Evolutionary conservation across 129 eudicot genomes (phyloP).

Genomic region (Pittosporum tobira): DNA sequence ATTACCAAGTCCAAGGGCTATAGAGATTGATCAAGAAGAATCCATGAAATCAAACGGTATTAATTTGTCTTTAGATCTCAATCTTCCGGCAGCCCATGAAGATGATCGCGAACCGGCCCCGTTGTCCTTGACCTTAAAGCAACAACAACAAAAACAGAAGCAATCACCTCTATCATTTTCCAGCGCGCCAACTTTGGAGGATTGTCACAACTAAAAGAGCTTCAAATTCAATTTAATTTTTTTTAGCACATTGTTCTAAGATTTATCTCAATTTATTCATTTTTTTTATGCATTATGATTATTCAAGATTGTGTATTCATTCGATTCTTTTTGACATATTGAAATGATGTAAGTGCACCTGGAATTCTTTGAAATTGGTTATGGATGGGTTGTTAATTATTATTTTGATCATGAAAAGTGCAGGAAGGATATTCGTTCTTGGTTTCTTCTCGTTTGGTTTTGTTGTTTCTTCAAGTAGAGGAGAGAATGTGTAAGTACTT

Average conservation of each 20-base stretch:
- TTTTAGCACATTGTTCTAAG: too few species aligned
- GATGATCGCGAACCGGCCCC: conserved; percentile 8
- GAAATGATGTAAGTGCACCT: too few species aligned
- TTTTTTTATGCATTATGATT: too few species aligned
- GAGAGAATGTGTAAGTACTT: conserved; percentile 10
- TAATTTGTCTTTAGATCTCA: conserved; percentile 62
- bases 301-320: conserved; percentile 19
- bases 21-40: conserved; percentile 13
- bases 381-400: too few species aligned
- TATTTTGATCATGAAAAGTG: conserved; percentile 24
- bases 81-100: conserved; percentile 76
- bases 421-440: conserved; percentile 33
- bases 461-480: conserved; percentile 16
- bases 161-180: conserved; percentile 36
- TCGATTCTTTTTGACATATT: conserved; percentile 12
- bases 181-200: conserved; percentile 59
- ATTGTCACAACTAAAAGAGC: conserved; percentile 64
- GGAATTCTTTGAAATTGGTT: conserved; percentile 14
- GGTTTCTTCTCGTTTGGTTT: conserved; percentile 29
- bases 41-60: conserved; percentile 18
- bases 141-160: conserved; percentile 25
- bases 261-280: conserved; percentile 15
- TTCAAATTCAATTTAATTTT: conserved; percentile 16
- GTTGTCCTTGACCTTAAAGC: neutral
- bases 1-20: neutral